Percentiles rank a stretch among this genome's conserved stretches.
These are phyloP conservation scores for Crithidia sp. DNA, from an alignment of 208 protist genomes.

Conservation along the genomic window DNA sequence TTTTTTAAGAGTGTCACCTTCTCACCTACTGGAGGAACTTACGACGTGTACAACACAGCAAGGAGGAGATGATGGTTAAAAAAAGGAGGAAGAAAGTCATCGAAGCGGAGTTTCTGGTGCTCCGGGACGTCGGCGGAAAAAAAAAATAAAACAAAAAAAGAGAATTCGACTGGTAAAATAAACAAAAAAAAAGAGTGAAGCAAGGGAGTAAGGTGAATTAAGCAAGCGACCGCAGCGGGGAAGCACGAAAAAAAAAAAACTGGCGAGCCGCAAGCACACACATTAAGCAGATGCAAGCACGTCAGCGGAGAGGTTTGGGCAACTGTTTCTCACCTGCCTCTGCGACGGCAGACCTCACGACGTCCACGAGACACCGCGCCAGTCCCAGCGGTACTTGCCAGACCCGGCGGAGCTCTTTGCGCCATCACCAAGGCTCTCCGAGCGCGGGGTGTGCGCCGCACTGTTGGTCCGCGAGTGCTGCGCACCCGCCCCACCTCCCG, in stretches of 20 bases:
- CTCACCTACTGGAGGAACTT: no score
- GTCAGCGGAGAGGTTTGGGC: no score
- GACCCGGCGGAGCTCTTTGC: conserved; percentile 32
- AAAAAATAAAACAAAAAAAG: background rate
- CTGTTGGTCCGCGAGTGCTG: conserved; percentile 5
- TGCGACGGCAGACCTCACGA: background rate
- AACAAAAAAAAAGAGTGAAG: background rate
- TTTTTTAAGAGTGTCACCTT: no score
- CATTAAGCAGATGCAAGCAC: no score
- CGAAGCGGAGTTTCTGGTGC: no score
- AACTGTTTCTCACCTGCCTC: no score
- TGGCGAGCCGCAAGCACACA: no score
- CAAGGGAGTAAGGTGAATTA: background rate
- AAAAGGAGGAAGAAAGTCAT: no score
- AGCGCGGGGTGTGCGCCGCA: conserved; percentile 16
- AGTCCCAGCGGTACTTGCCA: conserved; percentile 53
- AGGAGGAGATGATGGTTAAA: no score
- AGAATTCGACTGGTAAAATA: background rate
- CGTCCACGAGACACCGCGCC: conserved; percentile 31
- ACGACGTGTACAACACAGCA: no score
- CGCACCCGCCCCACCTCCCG: background rate
- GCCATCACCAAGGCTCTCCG: conserved; percentile 17
- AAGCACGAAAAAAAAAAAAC: conserved; percentile 5
- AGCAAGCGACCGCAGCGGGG: no score
- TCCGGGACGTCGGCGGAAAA: no score